phyloP scores from a whole-genome alignment of 2,329 filamentous ascomycete species.

The Clonostachys byssicola region DNA sequence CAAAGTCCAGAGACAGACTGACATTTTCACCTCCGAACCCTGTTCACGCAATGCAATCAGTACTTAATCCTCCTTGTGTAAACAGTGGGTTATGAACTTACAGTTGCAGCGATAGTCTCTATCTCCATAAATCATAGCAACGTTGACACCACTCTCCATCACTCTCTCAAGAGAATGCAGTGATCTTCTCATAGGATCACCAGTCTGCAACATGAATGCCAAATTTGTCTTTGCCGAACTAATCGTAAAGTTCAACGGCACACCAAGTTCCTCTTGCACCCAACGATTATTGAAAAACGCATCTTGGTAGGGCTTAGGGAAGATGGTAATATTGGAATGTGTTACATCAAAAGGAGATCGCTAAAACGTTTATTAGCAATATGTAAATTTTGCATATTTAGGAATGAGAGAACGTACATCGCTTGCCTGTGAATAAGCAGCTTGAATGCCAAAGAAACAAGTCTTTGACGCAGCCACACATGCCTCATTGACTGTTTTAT shows the following conservation, averaged over 20 bases:
- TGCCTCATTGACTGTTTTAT: constrained; percentile 27
- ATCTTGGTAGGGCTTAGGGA: neutral
- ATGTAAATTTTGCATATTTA: too few relatives aligned
- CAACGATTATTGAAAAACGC: constrained; percentile 54
- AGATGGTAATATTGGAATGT: constrained; percentile 13
- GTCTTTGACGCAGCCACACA: constrained; percentile 43
- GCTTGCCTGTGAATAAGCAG: neutral
- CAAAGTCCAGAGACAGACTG: constrained; percentile 43
- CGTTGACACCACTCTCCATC: constrained; percentile 55
- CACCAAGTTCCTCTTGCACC: constrained; percentile 56
- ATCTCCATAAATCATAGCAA: constrained; percentile 67
- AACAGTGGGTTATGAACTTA: constrained; percentile 19
- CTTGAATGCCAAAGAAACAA: constrained; percentile 7
- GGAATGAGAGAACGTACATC: neutral
- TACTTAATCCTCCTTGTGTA: too few relatives aligned
- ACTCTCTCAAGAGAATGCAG: constrained; percentile 46
- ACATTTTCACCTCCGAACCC: constrained; percentile 22
- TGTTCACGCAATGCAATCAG: neutral
- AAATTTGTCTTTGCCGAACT: constrained; percentile 25
- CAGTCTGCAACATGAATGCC: constrained; percentile 55
- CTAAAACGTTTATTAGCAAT: neutral
- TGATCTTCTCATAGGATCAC: constrained; percentile 41
- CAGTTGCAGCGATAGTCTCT: constrained; percentile 58
- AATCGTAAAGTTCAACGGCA: constrained; percentile 52
- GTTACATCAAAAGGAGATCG: constrained; percentile 49